Conservation (phyloP, 371 early-diverging fungal species). For the Polyrhizophydium stewartii region DNA sequence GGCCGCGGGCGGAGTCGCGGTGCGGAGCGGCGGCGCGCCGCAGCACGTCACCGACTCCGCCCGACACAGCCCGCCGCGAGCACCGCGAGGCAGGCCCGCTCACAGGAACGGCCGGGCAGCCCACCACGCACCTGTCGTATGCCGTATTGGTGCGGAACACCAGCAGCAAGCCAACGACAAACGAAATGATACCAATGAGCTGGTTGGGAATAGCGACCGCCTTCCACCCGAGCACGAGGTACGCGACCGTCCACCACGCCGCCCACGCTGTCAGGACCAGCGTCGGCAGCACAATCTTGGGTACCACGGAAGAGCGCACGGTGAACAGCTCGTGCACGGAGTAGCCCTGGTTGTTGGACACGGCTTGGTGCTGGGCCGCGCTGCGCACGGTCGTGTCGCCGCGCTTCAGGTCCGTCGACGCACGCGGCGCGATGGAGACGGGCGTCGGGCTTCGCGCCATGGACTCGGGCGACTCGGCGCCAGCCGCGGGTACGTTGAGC, state of each 20-base stretch:
- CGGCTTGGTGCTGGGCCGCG: too few species aligned
- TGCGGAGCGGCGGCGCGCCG: too few species aligned
- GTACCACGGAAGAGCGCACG: conserved; percentile 20
- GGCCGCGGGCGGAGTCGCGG: too few species aligned
- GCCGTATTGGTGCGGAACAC: conserved; percentile 70
- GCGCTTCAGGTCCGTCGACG: too few species aligned
- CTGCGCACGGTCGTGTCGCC: too few species aligned
- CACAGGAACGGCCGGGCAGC: conserved; percentile 37
- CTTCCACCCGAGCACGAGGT: conserved; percentile 2
- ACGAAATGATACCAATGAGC: conserved; percentile 19
- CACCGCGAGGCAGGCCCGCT: too few species aligned
- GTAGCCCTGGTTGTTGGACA: not conserved
- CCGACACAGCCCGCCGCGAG: too few species aligned
- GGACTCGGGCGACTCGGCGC: too few species aligned
- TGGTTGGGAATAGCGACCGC: conserved; percentile 12
- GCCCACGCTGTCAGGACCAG: conserved; percentile 23
- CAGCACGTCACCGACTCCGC: too few species aligned
- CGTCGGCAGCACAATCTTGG: conserved; percentile 12
- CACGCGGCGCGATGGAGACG: too few species aligned
- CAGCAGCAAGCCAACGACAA: conserved; percentile 59
- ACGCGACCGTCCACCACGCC: conserved; percentile 16
- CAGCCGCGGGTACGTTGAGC: too few species aligned
- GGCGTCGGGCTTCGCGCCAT: too few species aligned
- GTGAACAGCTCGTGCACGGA: conserved; percentile 8
- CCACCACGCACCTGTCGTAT: conserved; percentile 57